These are phyloP conservation scores for Saccharomycopsis sp. DNA, from an alignment of 805 yeast genomes.

Conservation along the genomic window DNA sequence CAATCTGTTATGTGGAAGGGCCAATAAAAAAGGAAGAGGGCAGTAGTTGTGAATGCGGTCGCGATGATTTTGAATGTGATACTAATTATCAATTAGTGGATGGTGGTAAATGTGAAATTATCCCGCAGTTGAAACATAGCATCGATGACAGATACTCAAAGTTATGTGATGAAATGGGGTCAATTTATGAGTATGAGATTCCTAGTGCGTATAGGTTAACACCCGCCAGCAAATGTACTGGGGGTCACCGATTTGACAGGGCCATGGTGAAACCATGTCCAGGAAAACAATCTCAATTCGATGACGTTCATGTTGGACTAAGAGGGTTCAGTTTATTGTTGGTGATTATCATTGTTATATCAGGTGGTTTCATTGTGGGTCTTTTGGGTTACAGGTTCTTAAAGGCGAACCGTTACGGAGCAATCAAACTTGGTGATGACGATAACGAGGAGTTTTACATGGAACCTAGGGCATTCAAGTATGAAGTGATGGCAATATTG, in stretches of 20 bases:
- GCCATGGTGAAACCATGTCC: conserved; percentile 75
- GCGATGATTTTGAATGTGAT: conserved; percentile 91
- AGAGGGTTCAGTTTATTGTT: conserved; percentile 46
- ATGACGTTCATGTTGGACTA: conserved; percentile 44
- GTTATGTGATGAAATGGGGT: conserved; percentile 45
- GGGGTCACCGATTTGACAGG: conserved; percentile 66
- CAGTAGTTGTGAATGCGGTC: conserved; percentile 67
- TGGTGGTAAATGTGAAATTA: conserved; percentile 40
- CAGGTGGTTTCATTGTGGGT: conserved; percentile 48
- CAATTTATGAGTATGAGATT: conserved; percentile 63
- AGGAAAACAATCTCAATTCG: conserved; percentile 65
- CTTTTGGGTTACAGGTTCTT: conserved; percentile 56
- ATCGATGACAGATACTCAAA: conserved; percentile 53
- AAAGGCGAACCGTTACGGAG: conserved; percentile 77
- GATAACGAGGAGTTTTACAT: conserved; percentile 28
- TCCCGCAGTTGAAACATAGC: conserved; percentile 70
- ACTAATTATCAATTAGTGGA: conserved; percentile 66
- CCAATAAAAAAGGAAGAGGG: conserved; percentile 27
- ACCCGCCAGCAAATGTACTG: conserved; percentile 76
- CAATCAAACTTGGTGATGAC: conserved; percentile 74
- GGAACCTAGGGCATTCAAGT: conserved; percentile 3
- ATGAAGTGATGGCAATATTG: background rate
- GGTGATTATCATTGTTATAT: conserved; percentile 41
- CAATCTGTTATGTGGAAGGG: conserved; percentile 59
- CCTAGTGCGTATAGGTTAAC: conserved; percentile 92